phyloP scores from a whole-genome alignment of 768 basidiomycete species.

The Termitomyces sp. region DNA sequence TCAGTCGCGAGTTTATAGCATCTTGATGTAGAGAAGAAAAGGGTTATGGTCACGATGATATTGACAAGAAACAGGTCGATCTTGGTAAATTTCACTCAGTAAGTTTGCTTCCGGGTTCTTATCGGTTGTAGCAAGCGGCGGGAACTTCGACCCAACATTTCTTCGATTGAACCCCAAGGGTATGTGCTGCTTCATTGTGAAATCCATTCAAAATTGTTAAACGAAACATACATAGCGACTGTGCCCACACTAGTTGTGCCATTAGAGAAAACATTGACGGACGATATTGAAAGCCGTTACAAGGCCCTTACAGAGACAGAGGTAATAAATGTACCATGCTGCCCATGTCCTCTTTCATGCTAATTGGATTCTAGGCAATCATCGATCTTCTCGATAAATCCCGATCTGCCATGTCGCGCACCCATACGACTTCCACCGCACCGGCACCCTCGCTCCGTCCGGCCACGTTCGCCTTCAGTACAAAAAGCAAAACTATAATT shows the following conservation, averaged over 20 bases:
- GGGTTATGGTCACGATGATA: conserved; percentile 75
- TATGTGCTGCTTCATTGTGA: conserved; percentile 18
- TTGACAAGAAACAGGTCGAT: conserved; percentile 65
- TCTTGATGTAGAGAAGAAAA: conserved; percentile 57
- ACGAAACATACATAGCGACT: conserved; percentile 39
- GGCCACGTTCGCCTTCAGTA: conserved; percentile 69
- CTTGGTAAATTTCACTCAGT: conserved; percentile 30
- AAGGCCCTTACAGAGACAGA: conserved; percentile 73
- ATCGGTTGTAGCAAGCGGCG: conserved; percentile 53
- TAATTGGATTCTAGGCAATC: conserved; percentile 43
- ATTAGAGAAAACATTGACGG: conserved; percentile 60
- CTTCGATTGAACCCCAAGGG: conserved; percentile 77
- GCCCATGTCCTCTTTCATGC: neutral
- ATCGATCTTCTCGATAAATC: conserved; percentile 82
- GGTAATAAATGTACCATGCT: conserved; percentile 28
- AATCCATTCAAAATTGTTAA: neutral
- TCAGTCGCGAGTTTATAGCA: conserved; percentile 5
- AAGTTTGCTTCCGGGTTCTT: neutral
- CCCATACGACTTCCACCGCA: conserved; percentile 62
- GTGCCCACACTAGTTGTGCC: conserved; percentile 87
- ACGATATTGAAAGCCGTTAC: conserved; percentile 73
- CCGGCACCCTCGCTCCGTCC: conserved; percentile 76
- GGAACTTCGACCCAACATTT: conserved; percentile 72
- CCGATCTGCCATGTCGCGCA: conserved; percentile 59
- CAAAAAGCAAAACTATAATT: conserved; percentile 47